Conservation (phyloP, 192 early-diverging fungal species). For the Dimargaris cristalligena region DNA sequence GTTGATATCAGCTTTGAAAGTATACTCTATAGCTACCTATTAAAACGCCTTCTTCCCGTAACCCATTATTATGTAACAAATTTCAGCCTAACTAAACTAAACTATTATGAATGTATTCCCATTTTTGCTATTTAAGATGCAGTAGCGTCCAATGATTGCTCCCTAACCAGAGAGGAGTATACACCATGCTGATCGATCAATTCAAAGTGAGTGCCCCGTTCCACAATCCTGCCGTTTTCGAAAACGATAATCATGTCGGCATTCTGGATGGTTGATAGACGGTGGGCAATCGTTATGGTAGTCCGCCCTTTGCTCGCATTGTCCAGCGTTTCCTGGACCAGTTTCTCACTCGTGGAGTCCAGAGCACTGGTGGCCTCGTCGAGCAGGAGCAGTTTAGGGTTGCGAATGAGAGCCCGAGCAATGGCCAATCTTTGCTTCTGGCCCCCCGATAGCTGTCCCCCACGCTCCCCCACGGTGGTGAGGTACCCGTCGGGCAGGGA, state of each 20-base stretch:
- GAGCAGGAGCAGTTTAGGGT: conserved; percentile 53
- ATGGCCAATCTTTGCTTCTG: conserved; percentile 58
- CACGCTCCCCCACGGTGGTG: conserved; percentile 51
- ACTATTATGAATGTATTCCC: no score
- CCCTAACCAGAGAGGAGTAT: conserved; percentile 14
- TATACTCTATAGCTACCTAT: no score
- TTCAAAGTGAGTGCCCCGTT: conserved; percentile 29
- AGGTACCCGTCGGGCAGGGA: conserved; percentile 39
- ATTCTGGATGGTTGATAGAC: conserved; percentile 68
- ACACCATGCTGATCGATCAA: conserved; percentile 22
- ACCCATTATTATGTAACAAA: no score
- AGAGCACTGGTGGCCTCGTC: no score
- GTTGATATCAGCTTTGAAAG: no score
- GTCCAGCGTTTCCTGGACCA: conserved; percentile 70
- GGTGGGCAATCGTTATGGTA: conserved; percentile 56
- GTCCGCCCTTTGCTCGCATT: conserved; percentile 47
- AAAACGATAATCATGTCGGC: conserved; percentile 60
- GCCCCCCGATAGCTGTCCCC: conserved; percentile 42
- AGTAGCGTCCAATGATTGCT: neutral
- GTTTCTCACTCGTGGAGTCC: conserved; percentile 61
- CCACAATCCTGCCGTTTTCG: conserved; percentile 27
- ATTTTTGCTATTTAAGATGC: no score
- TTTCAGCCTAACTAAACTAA: no score
- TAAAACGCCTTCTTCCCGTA: no score
- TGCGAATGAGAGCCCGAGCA: conserved; percentile 46